Base-by-base conservation (phyloP, 169 alveolate genomes). In the Babesia bigemina region DNA sequence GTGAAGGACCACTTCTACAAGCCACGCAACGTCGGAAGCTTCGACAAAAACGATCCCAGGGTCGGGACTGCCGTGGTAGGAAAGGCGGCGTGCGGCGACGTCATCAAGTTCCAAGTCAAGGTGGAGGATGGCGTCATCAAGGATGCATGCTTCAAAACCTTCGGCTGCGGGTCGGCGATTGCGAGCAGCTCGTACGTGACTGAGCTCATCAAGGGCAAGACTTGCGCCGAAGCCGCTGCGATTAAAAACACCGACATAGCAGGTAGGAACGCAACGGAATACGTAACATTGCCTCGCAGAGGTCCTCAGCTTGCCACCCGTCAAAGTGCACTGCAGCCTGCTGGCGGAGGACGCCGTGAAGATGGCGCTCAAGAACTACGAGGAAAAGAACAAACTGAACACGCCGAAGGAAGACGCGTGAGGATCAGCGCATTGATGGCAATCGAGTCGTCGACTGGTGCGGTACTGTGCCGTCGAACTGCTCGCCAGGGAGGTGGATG, bases 71-170 rank as follows among this genome's bases (percentile, higher is more conserved):
- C 99, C 3, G 83, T 97, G 36, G 99, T 97, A n/a, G 99, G 99
- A 28, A 98, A 98, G 65, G 99, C 99, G 2, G 98, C 99, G 1
- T 97, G 99, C 78, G 99, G 99, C n/a, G 99, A 97, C 81, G 99
- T 97, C 33, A 96, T 96, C 94, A 97, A 95, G 79, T 87, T 96
- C 60, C 98, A 98, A 86, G 98, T 97, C 55, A 91, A 95, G 88
- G 96, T 95, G 63, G 96, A 95, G 72, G 98, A 96, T 66, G 95
- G 96, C 13, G 93, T 93, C 59, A 95, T 97, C 22, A 88, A 92
- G 74, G 97, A 96, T 74, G 99, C 99, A 11, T 94, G 96, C 48
- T 97, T 97, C 77, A 97, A 95, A 93, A 97, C 99, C 12, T 98
- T 98, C 79, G 99, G 99, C 16, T 98, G 99, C 79, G 99, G 99